Evolutionary conservation across 768 basidiomycete genomes (phyloP).

Genomic region (Nidularia sp.): DNA sequence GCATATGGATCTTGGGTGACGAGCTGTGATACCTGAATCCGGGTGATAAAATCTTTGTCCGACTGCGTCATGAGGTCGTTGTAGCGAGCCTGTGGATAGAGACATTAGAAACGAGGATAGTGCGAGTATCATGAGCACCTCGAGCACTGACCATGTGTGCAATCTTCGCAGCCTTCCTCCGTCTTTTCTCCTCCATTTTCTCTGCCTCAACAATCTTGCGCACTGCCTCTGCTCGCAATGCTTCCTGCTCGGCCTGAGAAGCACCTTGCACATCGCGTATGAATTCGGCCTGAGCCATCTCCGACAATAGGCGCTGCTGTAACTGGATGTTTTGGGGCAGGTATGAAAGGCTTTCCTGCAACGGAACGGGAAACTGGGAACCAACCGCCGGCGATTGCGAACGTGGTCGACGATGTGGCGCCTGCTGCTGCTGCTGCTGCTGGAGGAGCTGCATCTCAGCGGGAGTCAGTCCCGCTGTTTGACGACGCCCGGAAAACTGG

Average conservation of each 20-base stretch:
- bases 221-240: constrained; percentile 73
- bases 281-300: constrained; percentile 70
- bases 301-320: constrained; percentile 73
- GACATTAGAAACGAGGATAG: constrained; percentile 5
- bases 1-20: constrained; percentile 96
- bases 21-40: constrained; percentile 97
- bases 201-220: constrained; percentile 90
- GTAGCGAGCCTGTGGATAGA: constrained; percentile 68
- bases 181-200: constrained; percentile 79
- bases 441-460: constrained; percentile 40
- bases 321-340: constrained; percentile 62
- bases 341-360: constrained; percentile 40
- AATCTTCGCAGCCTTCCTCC: constrained; percentile 80
- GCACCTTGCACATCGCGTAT: constrained; percentile 60
- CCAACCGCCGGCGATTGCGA: constrained; percentile 38
- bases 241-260: constrained; percentile 62
- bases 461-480: constrained; percentile 36
- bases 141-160: constrained; percentile 68
- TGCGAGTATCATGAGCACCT: no score
- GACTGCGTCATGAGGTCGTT: constrained; percentile 97
- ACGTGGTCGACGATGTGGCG: constrained; percentile 46
- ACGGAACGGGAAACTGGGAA: constrained; percentile 25
- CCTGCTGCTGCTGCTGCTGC: constrained; percentile 40
- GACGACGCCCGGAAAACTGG: constrained; percentile 35
- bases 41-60: constrained; percentile 99